phyloP scores from a whole-genome alignment of 352 stramenopile genomes.

The Phytophthora vignae region DNA sequence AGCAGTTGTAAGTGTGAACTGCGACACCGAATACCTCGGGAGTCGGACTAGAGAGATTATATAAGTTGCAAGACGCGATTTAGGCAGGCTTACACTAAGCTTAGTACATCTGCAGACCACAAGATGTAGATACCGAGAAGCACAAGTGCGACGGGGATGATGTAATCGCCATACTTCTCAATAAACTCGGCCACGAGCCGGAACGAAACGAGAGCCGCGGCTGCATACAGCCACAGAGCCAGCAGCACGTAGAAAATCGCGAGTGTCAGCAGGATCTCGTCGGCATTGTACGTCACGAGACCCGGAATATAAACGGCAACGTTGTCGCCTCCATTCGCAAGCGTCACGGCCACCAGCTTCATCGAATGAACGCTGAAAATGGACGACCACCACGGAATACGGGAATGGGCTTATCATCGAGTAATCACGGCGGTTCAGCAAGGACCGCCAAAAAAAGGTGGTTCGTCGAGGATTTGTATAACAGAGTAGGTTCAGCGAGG shows the following conservation, averaged over 20 bases:
- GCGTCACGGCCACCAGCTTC: conserved; percentile 7
- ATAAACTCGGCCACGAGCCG: conserved; percentile 1
- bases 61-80: too few relatives aligned
- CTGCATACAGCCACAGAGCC: conserved; percentile 9
- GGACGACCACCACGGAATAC: neutral
- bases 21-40: too few relatives aligned
- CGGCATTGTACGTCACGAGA: neutral
- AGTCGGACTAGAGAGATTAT: too few relatives aligned
- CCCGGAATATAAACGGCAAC: conserved; percentile 3
- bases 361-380: conserved; percentile 9
- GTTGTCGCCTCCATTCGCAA: conserved; percentile 16
- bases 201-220: conserved; percentile 1
- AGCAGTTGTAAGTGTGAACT: neutral
- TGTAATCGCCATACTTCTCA: conserved; percentile 8
- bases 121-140: conserved; percentile 10
- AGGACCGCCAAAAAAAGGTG: too few relatives aligned
- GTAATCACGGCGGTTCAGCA: too few relatives aligned
- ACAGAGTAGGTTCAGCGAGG: too few relatives aligned
- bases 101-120: neutral
- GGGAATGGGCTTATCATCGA: too few relatives aligned
- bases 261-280: conserved; percentile 13
- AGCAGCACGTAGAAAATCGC: conserved; percentile 11
- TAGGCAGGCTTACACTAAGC: neutral
- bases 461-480: too few relatives aligned
- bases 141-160: conserved; percentile 4